A percentile compares a stretch with the other conserved stretches of the same genome.
Conservation (phyloP, 2,329 filamentous ascomycete genomes). For the Penicillium sp. region DNA sequence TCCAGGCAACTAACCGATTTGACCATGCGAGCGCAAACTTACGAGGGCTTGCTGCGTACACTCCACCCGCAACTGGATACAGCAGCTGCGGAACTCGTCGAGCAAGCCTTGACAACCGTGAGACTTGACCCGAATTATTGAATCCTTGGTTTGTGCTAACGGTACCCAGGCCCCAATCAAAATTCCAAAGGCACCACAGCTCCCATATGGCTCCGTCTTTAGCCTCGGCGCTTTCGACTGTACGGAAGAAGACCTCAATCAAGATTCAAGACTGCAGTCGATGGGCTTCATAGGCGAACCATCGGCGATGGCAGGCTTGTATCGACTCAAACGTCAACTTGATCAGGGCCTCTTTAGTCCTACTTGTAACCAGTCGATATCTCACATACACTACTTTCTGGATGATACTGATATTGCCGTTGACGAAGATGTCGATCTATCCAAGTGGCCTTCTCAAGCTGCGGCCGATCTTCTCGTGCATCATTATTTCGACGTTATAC, state of each 20-base stretch:
- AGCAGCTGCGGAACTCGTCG: not conserved
- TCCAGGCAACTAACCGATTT: not conserved
- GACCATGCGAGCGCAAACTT: not conserved
- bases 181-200: not conserved
- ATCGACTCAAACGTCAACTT: not conserved
- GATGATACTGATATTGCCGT: not conserved
- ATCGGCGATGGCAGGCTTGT: not conserved
- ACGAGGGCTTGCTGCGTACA: not conserved
- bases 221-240: not conserved
- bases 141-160: not conserved
- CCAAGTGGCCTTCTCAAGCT: not conserved
- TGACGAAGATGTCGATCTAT: not conserved
- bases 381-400: not conserved
- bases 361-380: not conserved
- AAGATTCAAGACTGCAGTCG: not conserved
- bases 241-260: not conserved
- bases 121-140: not conserved
- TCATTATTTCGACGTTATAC: not conserved
- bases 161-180: not conserved
- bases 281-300: not conserved
- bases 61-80: not conserved
- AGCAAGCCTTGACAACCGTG: not conserved
- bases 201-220: not conserved
- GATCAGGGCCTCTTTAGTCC: not conserved
- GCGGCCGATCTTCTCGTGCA: not conserved